Conservation (phyloP, 192 early-diverging fungal genomes). For the Coemansia sp. region DNA sequence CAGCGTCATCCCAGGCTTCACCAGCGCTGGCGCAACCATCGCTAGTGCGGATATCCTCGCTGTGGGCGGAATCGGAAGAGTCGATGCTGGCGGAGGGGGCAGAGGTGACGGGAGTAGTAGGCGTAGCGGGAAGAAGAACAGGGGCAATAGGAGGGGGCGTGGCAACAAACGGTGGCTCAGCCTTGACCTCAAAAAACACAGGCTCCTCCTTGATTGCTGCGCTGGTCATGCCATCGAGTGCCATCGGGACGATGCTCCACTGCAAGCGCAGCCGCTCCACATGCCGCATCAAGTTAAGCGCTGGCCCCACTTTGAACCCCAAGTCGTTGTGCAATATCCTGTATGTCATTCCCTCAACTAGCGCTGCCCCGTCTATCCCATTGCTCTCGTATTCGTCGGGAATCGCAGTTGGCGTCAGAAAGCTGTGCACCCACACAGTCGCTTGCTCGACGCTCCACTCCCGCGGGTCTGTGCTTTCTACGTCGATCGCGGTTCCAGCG, state of each 20-base stretch:
- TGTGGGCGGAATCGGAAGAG: not conserved
- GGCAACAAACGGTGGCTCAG: not conserved
- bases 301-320: slow-evolving; percentile 3
- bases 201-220: not conserved
- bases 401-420: not conserved
- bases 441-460: slow-evolving; percentile 2
- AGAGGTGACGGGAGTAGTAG: not conserved
- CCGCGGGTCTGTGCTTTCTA: not conserved
- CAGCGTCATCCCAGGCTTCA: not conserved
- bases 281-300: not conserved
- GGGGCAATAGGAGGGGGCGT: not conserved
- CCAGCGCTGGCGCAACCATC: not conserved
- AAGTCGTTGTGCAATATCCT: slow-evolving; percentile 5
- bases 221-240: not conserved
- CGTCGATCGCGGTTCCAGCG: not conserved
- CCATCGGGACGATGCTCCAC: slow-evolving; percentile 2
- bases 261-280: not conserved
- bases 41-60: not conserved
- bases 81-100: not conserved
- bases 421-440: not conserved
- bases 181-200: not conserved
- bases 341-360: slow-evolving; percentile 10
- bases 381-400: slow-evolving; percentile 4
- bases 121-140: not conserved
- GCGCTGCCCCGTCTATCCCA: slow-evolving; percentile 9